Evolutionary conservation across 176 grass and related monocot genomes (phyloP), one percentile per base, ranked within the genome.

Genomic region (Melocanna baccifera): DNA sequence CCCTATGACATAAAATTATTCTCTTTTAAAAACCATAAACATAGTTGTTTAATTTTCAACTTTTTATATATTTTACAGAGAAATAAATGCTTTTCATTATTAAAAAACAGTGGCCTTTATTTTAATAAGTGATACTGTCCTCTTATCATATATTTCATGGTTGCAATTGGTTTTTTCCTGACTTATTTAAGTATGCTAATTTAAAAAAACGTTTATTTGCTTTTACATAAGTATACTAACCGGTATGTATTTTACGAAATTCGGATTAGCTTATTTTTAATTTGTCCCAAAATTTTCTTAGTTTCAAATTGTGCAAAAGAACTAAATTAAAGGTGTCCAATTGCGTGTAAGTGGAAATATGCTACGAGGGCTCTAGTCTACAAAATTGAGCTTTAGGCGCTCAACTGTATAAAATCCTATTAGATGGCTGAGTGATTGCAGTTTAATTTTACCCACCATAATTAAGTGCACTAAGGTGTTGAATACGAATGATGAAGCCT

Each of bases 401-500:
- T 14, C 3, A 34, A 52, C 1, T 52, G 0, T 30, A 52, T 34
- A 30, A 2, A 71, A 30, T 34, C 52, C 20, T 29, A 19, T 6
- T 12, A 12, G n/a, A 29, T 47, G 30, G 30, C 19, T 37, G 2
- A 71, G 23, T 12, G 2, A 4, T 52, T 52, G 26, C 26, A 15
- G 30, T 36, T 19, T 52, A 52, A 52, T 53, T 66, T 66, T 37
- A 28, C 15, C 23, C 42, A 73, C 70, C 69, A 63, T 36, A 40
- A 23, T 30, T 18, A 63, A 72, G 69, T 72, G 16, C 64, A 28
- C 18, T 58, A 16, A 56, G 64, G 37, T 47, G 32, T 25, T 85
- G 48, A 66, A 85, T 57, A 68, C 10, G 64, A 56, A 56, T 67
- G 50, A 85, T 78, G 65, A 61, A 58, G 18, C 25, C 37, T 46